Conservation (phyloP, 768 basidiomycete species). For the Hysterangium stoloniferum region DNA sequence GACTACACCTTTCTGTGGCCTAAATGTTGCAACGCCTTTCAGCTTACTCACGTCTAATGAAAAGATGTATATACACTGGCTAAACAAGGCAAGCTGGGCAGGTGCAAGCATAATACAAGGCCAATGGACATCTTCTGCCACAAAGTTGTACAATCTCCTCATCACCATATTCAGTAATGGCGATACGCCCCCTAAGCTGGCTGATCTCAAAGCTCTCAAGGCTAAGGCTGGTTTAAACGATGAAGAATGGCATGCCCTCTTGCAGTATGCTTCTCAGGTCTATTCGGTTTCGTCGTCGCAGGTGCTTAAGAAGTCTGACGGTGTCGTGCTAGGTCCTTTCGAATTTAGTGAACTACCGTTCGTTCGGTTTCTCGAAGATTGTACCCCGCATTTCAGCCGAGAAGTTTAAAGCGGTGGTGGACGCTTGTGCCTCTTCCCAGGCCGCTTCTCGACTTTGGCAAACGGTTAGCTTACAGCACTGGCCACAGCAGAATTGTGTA, state of each 20-base stretch:
- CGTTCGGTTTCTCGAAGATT: conserved; percentile 83
- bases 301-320: conserved; percentile 37
- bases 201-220: conserved; percentile 48
- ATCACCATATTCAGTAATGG: conserved; percentile 55
- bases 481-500: not conserved
- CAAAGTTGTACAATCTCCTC: conserved; percentile 61
- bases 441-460: conserved; percentile 56
- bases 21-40: conserved; percentile 64
- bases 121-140: conserved; percentile 73
- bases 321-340: conserved; percentile 16
- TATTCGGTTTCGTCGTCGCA: not conserved
- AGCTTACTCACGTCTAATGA: conserved; percentile 48
- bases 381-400: conserved; percentile 57
- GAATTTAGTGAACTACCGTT: conserved; percentile 56
- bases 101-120: conserved; percentile 78
- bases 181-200: conserved; percentile 37
- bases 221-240: conserved; percentile 42
- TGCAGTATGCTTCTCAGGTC: conserved; percentile 73
- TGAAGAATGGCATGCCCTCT: conserved; percentile 59
- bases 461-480: conserved; percentile 29
- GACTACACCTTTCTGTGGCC: conserved; percentile 65
- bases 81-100: conserved; percentile 72
- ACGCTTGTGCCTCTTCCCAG: conserved; percentile 48
- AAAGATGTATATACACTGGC: conserved; percentile 70
- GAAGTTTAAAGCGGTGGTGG: conserved; percentile 58